Base-by-base conservation (phyloP, 1,284 basidiomycete genomes). In the Gymnopus androsaceus region DNA sequence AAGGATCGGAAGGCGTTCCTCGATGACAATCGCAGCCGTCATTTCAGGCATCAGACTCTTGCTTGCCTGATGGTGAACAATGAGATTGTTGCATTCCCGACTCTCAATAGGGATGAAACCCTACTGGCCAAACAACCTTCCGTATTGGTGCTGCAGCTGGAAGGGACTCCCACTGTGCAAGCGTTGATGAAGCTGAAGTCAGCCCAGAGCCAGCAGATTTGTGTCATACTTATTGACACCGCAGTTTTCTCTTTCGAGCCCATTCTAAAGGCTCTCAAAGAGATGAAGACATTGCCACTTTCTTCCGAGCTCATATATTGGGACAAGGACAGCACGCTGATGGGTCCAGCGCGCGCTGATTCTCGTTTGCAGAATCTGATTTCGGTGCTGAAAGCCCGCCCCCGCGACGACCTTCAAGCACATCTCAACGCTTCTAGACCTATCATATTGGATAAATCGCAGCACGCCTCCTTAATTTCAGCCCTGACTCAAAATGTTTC, bases 191-290 rank as follows among this genome's bases (percentile, higher is more conserved):
- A 61, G 33, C 64, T 87, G 42, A 76, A 75, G 42, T 55, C 58
- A 2, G 69, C 69, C 4, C 60, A 66, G 15, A 25, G 30, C 21
- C 50, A 69, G 21, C 12, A 33, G 4, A 64, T 84, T 45, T 72
- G 73, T 25, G 71, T 87, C 15, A 60, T 87, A n/a, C 80, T 80
- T 58, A 79, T 86, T 21, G 76, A 86, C 57, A 80, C 81, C 0
- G 82, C 83, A 0, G 67, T 85, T 3, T 87, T 85, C 62, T 69
- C 85, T 0, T 87, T 79, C 57, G 80, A 85, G 60, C 84, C 84
- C 1, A 72, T 87, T 17, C 70, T 87, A 27, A 75, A 68, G 45
- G 77, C 75, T 4, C 69, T 87, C 15, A 77, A 87, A 63, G 65
- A 70, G 15, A 76, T 72, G 54, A 71, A 64, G 11, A 58, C 56